Evolutionary conservation across 176 grass and related monocot genomes (phyloP), one percentile per base, ranked within the genome.

Genomic region (Carex littledalei): DNA sequence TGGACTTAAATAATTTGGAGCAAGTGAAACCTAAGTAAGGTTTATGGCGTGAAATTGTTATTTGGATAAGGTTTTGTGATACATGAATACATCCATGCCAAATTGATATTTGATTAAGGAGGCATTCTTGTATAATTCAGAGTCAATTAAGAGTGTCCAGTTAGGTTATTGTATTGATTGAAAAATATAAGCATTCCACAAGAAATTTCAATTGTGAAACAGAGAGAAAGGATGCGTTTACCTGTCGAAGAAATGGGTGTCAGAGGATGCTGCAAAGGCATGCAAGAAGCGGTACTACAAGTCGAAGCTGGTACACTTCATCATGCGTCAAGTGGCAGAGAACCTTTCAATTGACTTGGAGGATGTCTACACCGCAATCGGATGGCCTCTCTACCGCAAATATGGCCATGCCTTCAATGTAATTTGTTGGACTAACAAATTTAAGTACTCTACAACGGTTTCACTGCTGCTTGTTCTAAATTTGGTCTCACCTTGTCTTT

Each of bases 241-340:
- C 20, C 90, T 94, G 17, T 94, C 92, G 59, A 98, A 98, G 89
- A 92, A 92, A 21, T 78, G 87, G 0, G 89, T 98, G 72, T 91
- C 92, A 14, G 91, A 94, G 85, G 91, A 98, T 88, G 93, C 93
- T 84, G 90, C 89, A 9, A 83, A 84, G 56, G 73, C 63, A 72
- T 97, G 94, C 85, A 87, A 97, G 88, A 89, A 94, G 67, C 87
- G 90, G 74, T 94, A 97, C 87, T 92, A 97, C 88, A 97, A 92
- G 80, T 91, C 89, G 80, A 97, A 87, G 87, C 88, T 97, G 39
- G 94, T 97, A 21, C 94, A 97, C 88, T 97, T 88, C 63, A 92
- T 97, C 79, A 89, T 97, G 94, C 86, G 92, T 67, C 92, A 94
- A 64, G 95, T 94, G 68, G 95, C 95, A 31, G 95, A 98, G 79